Evolutionary conservation across 179 eudicot species (phyloP).

Genomic region (Spinacia oleracea): DNA sequence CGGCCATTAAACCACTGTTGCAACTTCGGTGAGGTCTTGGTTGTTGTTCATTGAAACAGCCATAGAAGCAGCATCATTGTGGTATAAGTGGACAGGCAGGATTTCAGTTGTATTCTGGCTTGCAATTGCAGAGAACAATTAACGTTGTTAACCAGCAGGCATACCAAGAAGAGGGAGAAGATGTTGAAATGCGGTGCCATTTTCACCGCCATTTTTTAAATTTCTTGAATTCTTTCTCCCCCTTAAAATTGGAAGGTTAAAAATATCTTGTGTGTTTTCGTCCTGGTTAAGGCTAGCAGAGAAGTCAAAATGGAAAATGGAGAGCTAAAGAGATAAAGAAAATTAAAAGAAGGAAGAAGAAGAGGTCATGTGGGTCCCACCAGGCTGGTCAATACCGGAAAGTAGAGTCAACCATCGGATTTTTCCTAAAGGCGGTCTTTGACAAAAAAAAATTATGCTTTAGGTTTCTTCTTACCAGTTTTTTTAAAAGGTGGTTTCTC

Average conservation of each 20-base stretch:
- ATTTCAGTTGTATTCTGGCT: constrained; percentile 38
- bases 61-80: constrained; percentile 22
- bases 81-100: constrained; percentile 35
- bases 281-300: neutral
- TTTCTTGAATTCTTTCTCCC: neutral
- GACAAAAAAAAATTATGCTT: no score
- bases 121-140: constrained; percentile 38
- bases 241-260: no score
- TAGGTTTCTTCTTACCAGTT: no score
- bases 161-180: constrained; percentile 23
- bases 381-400: no score
- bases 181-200: constrained; percentile 30
- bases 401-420: no score
- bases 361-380: no score
- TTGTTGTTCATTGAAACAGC: constrained; percentile 49
- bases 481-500: no score
- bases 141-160: constrained; percentile 25
- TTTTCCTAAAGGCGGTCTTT: no score
- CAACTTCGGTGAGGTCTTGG: constrained; percentile 43
- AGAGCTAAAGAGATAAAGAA: no score
- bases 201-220: no score
- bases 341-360: no score
- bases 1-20: constrained; percentile 56
- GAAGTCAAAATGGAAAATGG: no score
- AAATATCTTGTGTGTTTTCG: neutral